These are phyloP conservation scores for Aureobasidium vineae DNA, from an alignment of 2,329 filamentous ascomycete species.

Conservation along the genomic window DNA sequence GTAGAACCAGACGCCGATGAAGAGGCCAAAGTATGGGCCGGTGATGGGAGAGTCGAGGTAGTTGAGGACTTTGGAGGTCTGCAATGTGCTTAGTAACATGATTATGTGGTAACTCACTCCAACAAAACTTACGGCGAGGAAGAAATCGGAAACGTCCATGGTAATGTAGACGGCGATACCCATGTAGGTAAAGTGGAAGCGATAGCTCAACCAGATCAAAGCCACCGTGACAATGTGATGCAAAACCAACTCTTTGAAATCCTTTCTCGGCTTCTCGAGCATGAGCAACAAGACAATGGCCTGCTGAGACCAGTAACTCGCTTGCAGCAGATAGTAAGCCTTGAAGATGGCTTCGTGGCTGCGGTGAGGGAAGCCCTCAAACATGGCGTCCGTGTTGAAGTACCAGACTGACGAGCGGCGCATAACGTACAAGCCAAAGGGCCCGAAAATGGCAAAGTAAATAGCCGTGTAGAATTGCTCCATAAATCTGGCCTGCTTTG, in stretches of 20 bases:
- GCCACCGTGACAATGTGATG: slow-evolving; percentile 88
- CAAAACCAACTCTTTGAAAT: slow-evolving; percentile 88
- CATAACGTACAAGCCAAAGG: slow-evolving; percentile 88
- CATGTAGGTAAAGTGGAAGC: slow-evolving; percentile 96
- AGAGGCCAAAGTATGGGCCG: slow-evolving; percentile 79
- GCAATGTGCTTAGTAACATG: slow-evolving; percentile 1
- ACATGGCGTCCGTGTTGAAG: slow-evolving; percentile 89
- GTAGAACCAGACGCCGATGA: slow-evolving; percentile 84
- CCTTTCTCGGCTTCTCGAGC: slow-evolving; percentile 90
- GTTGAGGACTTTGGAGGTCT: slow-evolving; percentile 90
- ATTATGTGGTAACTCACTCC: not conserved
- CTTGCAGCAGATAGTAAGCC: slow-evolving; percentile 93
- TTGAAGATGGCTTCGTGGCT: slow-evolving; percentile 81
- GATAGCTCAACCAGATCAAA: slow-evolving; percentile 82
- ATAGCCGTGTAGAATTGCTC: slow-evolving; percentile 93
- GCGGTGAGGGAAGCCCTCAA: slow-evolving; percentile 80
- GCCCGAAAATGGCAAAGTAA: slow-evolving; percentile 81
- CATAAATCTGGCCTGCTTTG: slow-evolving; percentile 89
- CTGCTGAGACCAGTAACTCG: slow-evolving; percentile 94
- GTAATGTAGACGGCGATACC: slow-evolving; percentile 91
- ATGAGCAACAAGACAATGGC: slow-evolving; percentile 81
- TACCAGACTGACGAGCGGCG: slow-evolving; percentile 89
- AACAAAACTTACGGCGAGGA: slow-evolving; percentile 71
- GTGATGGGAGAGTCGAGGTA: slow-evolving; percentile 79
- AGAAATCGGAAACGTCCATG: slow-evolving; percentile 93